phyloP scores from a whole-genome alignment of 345 rosid genomes.

The Anacardium occidentale region DNA sequence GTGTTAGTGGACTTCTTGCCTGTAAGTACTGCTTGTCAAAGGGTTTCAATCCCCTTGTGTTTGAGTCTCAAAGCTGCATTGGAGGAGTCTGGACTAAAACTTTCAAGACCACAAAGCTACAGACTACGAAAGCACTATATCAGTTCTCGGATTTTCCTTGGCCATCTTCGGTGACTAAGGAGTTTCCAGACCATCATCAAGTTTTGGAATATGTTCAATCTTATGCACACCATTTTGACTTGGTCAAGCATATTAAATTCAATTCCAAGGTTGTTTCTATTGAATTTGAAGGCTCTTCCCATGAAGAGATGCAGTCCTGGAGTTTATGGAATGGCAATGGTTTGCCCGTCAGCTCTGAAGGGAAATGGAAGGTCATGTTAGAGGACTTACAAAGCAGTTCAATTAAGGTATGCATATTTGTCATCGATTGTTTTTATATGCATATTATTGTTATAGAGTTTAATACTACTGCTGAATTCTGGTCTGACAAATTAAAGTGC shows the following conservation, averaged over 20 bases:
- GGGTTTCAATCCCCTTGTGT: conserved; percentile 31
- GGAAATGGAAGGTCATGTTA: conserved; percentile 36
- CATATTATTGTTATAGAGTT: too few relatives aligned
- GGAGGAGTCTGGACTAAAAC: conserved; percentile 41
- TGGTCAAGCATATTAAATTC: conserved; percentile 34
- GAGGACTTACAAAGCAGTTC: conserved; percentile 16
- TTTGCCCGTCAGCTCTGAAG: conserved; percentile 14
- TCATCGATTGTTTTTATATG: too few relatives aligned
- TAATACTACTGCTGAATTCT: too few relatives aligned
- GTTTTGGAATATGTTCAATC: conserved; percentile 33
- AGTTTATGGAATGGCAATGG: conserved; percentile 33
- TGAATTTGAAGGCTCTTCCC: conserved; percentile 17
- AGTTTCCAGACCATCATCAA: conserved; percentile 29
- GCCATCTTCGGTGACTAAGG: conserved; percentile 33
- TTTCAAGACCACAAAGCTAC: conserved; percentile 32
- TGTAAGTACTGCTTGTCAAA: conserved; percentile 37
- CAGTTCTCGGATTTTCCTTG: conserved; percentile 49
- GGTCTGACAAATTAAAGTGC: background rate
- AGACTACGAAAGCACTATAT: conserved; percentile 22
- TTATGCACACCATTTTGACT: conserved; percentile 35
- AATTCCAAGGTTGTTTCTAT: conserved; percentile 32
- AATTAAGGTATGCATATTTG: conserved; percentile 15
- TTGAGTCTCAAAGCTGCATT: conserved; percentile 26
- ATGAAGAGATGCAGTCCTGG: conserved; percentile 27
- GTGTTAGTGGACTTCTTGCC: conserved; percentile 37